Evolutionary conservation across 345 rosid species (phyloP).

Genomic region (Odontarrhena argentea): DNA sequence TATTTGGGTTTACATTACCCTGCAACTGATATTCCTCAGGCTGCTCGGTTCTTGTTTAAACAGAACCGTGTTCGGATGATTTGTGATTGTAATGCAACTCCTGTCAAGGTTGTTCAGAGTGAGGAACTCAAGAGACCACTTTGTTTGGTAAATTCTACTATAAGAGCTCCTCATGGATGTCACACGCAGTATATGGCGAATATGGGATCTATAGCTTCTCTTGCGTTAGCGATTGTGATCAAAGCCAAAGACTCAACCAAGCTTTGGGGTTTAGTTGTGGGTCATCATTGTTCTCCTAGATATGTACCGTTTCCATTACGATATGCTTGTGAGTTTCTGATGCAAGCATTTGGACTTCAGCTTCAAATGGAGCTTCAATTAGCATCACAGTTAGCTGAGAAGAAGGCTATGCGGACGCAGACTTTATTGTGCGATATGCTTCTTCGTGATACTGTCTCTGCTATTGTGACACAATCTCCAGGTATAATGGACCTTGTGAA

Average conservation of each 20-base stretch:
- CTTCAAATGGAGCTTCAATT: conserved; percentile 76
- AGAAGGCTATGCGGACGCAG: conserved; percentile 69
- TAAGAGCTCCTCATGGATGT: conserved; percentile 73
- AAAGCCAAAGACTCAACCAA: conserved; percentile 53
- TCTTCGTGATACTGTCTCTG: conserved; percentile 69
- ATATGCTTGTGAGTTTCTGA: conserved; percentile 80
- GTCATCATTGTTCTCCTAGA: conserved; percentile 78
- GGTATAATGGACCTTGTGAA: conserved; percentile 84
- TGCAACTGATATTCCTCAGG: conserved; percentile 87
- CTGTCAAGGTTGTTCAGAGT: conserved; percentile 65
- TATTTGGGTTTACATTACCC: conserved; percentile 87
- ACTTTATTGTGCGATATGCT: conserved; percentile 82
- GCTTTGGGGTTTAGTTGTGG: conserved; percentile 91
- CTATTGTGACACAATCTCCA: conserved; percentile 84
- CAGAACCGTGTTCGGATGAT: conserved; percentile 82
- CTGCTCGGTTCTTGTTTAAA: conserved; percentile 79
- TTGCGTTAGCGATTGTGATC: conserved; percentile 60
- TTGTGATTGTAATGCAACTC: conserved; percentile 69
- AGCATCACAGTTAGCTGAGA: conserved; percentile 62
- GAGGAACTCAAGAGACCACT: conserved; percentile 68
- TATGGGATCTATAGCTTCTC: conserved; percentile 85
- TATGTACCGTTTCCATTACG: conserved; percentile 76
- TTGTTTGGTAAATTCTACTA: conserved; percentile 74
- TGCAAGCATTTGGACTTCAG: conserved; percentile 83
- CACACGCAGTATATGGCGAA: conserved; percentile 78